A percentile compares a stretch with the other conserved stretches of the same genome.
phyloP scores from a whole-genome alignment of 257 asterid species.

The Jacaranda mimosifolia region DNA sequence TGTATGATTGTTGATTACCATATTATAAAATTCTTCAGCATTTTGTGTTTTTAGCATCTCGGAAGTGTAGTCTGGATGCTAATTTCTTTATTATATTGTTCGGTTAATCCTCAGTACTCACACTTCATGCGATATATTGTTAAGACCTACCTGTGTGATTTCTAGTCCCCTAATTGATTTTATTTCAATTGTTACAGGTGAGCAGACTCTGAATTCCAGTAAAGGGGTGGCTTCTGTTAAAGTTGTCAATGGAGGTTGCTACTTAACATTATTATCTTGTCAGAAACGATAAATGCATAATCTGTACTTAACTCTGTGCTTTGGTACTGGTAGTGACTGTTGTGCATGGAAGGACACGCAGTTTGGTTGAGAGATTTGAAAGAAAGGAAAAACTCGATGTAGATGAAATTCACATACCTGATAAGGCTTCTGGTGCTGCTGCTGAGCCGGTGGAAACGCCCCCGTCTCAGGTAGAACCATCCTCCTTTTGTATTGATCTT shows the following conservation, averaged over 20 bases:
- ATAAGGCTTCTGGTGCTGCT: conserved; percentile 43
- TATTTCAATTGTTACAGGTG: conserved; percentile 52
- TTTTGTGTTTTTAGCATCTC: background rate
- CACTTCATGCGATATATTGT: conserved; percentile 19
- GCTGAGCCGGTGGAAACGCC: conserved; percentile 50
- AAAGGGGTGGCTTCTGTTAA: conserved; percentile 61
- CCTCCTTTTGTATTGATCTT: conserved; percentile 1
- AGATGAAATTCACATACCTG: conserved; percentile 55
- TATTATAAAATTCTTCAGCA: background rate
- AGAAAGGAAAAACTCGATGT: conserved; percentile 56
- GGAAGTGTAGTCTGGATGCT: conserved; percentile 1
- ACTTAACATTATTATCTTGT: conserved; percentile 28
- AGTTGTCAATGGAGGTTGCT: conserved; percentile 91
- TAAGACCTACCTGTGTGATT: background rate
- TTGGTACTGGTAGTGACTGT: conserved; percentile 72
- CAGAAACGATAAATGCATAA: conserved; percentile 20
- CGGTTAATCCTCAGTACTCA: background rate
- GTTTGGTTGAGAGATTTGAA: conserved; percentile 94
- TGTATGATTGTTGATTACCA: conserved; percentile 10
- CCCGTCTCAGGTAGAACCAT: conserved; percentile 42
- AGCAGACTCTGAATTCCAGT: conserved; percentile 51
- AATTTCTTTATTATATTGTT: background rate
- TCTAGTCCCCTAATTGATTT: conserved; percentile 29
- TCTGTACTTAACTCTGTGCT: conserved; percentile 32
- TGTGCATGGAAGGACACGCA: conserved; percentile 90